Conservation (phyloP, 495 filamentous ascomycete genomes). For the Elaphomyces granulatus region DNA sequence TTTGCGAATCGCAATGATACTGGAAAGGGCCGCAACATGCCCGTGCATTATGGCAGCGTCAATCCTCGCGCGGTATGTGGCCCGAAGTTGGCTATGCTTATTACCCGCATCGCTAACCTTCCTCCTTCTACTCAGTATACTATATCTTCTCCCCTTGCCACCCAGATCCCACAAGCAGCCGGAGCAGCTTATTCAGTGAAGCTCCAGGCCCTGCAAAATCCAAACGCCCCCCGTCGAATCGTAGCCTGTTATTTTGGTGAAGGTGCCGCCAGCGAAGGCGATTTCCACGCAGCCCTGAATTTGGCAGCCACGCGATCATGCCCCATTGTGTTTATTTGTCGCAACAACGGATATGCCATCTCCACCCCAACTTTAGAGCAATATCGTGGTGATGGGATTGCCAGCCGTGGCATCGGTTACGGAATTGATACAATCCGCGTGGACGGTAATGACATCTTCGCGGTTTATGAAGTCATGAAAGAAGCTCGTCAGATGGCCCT, state of each 20-base stretch:
- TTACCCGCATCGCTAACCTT: too few species aligned
- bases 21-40: slow-evolving; percentile 89
- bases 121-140: slow-evolving; percentile 49
- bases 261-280: slow-evolving; percentile 92
- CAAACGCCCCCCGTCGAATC: slow-evolving; percentile 48
- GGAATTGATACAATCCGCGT: slow-evolving; percentile 95
- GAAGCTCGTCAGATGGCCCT: slow-evolving; percentile 65
- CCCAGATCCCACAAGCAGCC: slow-evolving; percentile 88
- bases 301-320: slow-evolving; percentile 89
- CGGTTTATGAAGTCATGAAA: slow-evolving; percentile 72
- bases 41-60: slow-evolving; percentile 82
- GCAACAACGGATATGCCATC: slow-evolving; percentile 97
- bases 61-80: slow-evolving; percentile 61
- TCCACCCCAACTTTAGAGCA: slow-evolving; percentile 90
- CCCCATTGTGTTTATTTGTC: slow-evolving; percentile 86
- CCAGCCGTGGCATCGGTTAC: slow-evolving; percentile 86
- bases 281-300: slow-evolving; percentile 95
- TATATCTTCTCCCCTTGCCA: slow-evolving; percentile 85
- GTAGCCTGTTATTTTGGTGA: slow-evolving; percentile 92
- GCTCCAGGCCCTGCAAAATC: slow-evolving; percentile 62
- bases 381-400: slow-evolving; percentile 94
- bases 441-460: slow-evolving; percentile 95
- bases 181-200: slow-evolving; percentile 93
- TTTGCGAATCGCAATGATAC: slow-evolving; percentile 78
- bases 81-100: too few species aligned